Percentiles rank a stretch among this genome's conserved stretches.
Conservation (phyloP, 768 basidiomycete species). For the Mycena latifolia region DNA sequence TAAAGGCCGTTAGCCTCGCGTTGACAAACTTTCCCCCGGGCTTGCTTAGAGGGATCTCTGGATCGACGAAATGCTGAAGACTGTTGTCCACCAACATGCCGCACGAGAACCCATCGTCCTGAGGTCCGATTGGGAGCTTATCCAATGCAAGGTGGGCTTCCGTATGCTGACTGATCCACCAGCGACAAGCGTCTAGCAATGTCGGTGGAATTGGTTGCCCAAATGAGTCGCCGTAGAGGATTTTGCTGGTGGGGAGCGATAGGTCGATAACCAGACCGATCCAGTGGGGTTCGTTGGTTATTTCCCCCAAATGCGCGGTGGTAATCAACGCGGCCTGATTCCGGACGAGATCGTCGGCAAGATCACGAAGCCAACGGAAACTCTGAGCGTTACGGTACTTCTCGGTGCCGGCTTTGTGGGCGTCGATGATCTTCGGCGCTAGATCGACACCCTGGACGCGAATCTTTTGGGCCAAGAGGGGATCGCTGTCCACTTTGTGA, state of each 20-base stretch:
- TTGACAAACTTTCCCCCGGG: not conserved
- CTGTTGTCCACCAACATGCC: slow-evolving; percentile 19
- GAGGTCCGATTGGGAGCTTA: slow-evolving; percentile 5
- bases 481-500: slow-evolving; percentile 1
- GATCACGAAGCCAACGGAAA: slow-evolving; percentile 15
- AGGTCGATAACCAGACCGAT: slow-evolving; percentile 14
- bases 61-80: slow-evolving; percentile 11
- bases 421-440: slow-evolving; percentile 4
- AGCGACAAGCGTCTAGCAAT: slow-evolving; percentile 3
- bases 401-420: not conserved
- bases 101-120: slow-evolving; percentile 18
- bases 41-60: not conserved
- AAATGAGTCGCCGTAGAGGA: slow-evolving; percentile 15
- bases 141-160: not conserved
- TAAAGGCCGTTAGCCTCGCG: slow-evolving; percentile 7
- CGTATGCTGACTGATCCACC: slow-evolving; percentile 19
- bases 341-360: slow-evolving; percentile 7
- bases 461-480: not conserved
- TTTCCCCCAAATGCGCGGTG: slow-evolving; percentile 3
- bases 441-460: slow-evolving; percentile 4
- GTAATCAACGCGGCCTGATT: slow-evolving; percentile 8
- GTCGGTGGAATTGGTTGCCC: not conserved
- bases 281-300: slow-evolving; percentile 16
- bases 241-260: not conserved
- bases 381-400: not conserved